Evolutionary conservation across 106 monocot genomes (phyloP), one percentile per base, ranked within the genome.

Genomic region (Dactylorhiza incarnata): DNA sequence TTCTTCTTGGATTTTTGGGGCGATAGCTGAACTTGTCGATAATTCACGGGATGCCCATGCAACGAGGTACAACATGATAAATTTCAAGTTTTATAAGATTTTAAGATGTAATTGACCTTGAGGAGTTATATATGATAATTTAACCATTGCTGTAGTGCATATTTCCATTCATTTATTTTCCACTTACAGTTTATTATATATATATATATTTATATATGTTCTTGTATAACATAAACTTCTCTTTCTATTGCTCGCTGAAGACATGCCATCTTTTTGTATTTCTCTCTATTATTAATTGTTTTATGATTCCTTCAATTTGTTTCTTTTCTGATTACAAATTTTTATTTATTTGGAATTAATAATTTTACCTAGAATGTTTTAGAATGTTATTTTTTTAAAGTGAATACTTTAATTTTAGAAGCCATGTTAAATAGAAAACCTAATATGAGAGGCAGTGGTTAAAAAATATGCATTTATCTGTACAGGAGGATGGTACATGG

Each of bases 41-140:
- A 89, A 89, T 50, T 89, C 89, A 9, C 78, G 81, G 69, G 89
- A 89, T 81, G 89, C 89, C 5, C 74, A 77, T 48, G 83, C 89
- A 48, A 73, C 47, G 16, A 84, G 88, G 88, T 88, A 85, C 50
- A 10, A 46, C 15, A 5, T 45, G 53, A 75, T 24, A 20, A 16
- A 7, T 75, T 74, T 74, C 51, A 29, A 29, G n/a, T 10, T 8
- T 67, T 20, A 61, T 4, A 61, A 0, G 9, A 0, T 17, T 61
- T 61, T 52, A 52, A n/a, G n/a, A n/a, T n/a, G n/a, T 14, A 16
- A 52, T 54, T n/a, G 15, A n/a, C n/a, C 17, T n/a, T n/a, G n/a
- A n/a, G 5, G 56, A 56, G 56, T 56, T 56, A 5, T 56, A 56
- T 56, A 19, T 56, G 5, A 6, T 16, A 19, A 56, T 56, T 56